A percentile compares a stretch with the other conserved stretches of the same genome.
Evolutionary conservation across 1,139 yeast genomes (phyloP).

Genomic region (Meyerozyma elateridarum): DNA sequence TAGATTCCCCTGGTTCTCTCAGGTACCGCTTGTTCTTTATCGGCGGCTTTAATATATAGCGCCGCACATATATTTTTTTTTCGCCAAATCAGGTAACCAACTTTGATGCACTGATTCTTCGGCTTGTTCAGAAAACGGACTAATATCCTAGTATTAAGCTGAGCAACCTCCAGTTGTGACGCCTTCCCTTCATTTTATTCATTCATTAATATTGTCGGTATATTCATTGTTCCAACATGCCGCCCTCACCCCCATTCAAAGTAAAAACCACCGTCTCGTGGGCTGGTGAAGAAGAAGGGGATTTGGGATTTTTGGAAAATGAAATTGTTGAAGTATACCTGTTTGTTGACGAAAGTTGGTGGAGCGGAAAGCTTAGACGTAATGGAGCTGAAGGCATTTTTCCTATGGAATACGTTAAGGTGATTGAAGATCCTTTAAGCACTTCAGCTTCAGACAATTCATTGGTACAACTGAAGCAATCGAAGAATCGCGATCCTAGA

Average conservation of each 20-base stretch:
- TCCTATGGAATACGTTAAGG: slow-evolving; percentile 82
- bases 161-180: no score
- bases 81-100: no score
- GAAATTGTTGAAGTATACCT: slow-evolving; percentile 81
- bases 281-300: slow-evolving; percentile 86
- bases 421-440: slow-evolving; percentile 29
- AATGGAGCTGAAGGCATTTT: slow-evolving; percentile 82
- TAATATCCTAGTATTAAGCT: no score
- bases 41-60: no score
- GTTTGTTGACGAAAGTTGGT: slow-evolving; percentile 87
- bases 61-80: no score
- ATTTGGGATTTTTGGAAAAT: slow-evolving; percentile 89
- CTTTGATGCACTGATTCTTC: no score
- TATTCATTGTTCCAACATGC: slow-evolving; percentile 1
- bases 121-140: no score
- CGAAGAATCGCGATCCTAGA: neutral
- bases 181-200: no score
- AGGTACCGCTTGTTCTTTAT: no score
- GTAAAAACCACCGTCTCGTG: slow-evolving; percentile 82
- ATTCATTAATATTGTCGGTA: slow-evolving; percentile 1
- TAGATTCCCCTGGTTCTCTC: no score
- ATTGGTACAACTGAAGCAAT: slow-evolving; percentile 2
- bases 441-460: slow-evolving; percentile 11
- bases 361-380: slow-evolving; percentile 78
- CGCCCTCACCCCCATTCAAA: slow-evolving; percentile 55